Evolutionary conservation across 1,284 basidiomycete genomes (phyloP).

Genomic region (Vanrija sp.): DNA sequence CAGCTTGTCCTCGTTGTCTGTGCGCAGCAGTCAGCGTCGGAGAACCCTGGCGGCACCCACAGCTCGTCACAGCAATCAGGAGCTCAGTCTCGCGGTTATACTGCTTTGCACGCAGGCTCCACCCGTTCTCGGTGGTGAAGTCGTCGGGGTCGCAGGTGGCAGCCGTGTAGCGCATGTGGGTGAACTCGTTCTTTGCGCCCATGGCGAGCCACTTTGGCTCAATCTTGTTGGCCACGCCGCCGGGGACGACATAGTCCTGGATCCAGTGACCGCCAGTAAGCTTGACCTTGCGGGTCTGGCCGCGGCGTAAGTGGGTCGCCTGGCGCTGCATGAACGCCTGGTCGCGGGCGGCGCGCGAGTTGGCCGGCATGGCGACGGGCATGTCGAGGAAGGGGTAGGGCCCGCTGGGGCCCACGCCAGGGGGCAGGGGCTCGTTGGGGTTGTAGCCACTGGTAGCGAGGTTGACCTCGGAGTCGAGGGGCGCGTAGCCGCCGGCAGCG

Average conservation of each 20-base stretch:
- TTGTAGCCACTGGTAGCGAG: too few relatives aligned
- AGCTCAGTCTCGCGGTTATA: constrained; percentile 90
- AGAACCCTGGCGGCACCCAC: constrained; percentile 13
- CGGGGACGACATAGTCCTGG: constrained; percentile 80
- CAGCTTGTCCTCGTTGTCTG: constrained; percentile 74
- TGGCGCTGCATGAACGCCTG: constrained; percentile 61
- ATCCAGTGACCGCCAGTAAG: constrained; percentile 85
- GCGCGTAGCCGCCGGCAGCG: too few relatives aligned
- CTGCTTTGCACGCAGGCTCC: constrained; percentile 72
- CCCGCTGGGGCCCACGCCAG: too few relatives aligned
- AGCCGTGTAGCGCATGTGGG: constrained; percentile 84
- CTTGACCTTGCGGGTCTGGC: constrained; percentile 80
- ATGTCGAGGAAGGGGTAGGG: too few relatives aligned
- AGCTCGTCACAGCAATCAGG: constrained; percentile 76
- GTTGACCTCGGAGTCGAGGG: too few relatives aligned
- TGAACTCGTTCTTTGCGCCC: constrained; percentile 18
- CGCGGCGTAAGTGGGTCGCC: constrained; percentile 71
- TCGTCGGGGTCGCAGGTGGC: constrained; percentile 95
- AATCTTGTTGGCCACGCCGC: constrained; percentile 76
- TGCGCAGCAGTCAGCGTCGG: background rate
- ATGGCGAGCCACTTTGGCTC: constrained; percentile 66
- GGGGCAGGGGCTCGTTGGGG: too few relatives aligned
- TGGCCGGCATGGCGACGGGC: too few relatives aligned
- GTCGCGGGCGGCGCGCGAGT: background rate
- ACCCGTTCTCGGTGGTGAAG: constrained; percentile 73